These are phyloP conservation scores for Erysimum pusillum DNA, from an alignment of 441 rosid genomes.

Conservation along the genomic window DNA sequence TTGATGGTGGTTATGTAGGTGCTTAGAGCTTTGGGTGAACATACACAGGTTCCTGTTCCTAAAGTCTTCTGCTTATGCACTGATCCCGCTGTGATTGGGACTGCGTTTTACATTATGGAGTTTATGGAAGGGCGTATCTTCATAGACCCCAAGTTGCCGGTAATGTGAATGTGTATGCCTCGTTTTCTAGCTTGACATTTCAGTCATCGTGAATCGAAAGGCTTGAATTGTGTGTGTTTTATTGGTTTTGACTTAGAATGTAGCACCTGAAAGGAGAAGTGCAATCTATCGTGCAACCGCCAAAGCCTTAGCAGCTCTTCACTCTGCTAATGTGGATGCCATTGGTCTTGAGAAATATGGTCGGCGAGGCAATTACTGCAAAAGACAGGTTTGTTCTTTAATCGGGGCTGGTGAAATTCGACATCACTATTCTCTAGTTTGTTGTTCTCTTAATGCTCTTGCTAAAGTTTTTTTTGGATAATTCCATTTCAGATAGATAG, in stretches of 20 bases:
- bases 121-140: conserved; percentile 90
- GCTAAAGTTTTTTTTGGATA: conserved; percentile 22
- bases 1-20: conserved; percentile 57
- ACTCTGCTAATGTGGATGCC: conserved; percentile 75
- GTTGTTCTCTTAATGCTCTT: conserved; percentile 5
- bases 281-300: conserved; percentile 79
- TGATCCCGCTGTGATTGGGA: conserved; percentile 74
- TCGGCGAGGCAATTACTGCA: conserved; percentile 76
- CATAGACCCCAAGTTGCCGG: conserved; percentile 76
- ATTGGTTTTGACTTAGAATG: conserved; percentile 56
- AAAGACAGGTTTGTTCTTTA: conserved; percentile 70
- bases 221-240: conserved; percentile 16
- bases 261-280: conserved; percentile 65
- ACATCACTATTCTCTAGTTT: neutral
- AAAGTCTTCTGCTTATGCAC: conserved; percentile 81
- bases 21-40: conserved; percentile 79
- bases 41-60: conserved; percentile 84
- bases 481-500: conserved; percentile 74
- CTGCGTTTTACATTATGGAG: conserved; percentile 95
- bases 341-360: conserved; percentile 87
- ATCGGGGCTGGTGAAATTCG: neutral
- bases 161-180: conserved; percentile 37
- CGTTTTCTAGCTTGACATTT: conserved; percentile 22
- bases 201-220: neutral
- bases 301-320: conserved; percentile 79